A percentile compares a stretch with the other conserved stretches of the same genome.
These are phyloP conservation scores for Dothideomycetes sp. DNA, from an alignment of 2,329 filamentous ascomycete genomes.

Conservation along the genomic window DNA sequence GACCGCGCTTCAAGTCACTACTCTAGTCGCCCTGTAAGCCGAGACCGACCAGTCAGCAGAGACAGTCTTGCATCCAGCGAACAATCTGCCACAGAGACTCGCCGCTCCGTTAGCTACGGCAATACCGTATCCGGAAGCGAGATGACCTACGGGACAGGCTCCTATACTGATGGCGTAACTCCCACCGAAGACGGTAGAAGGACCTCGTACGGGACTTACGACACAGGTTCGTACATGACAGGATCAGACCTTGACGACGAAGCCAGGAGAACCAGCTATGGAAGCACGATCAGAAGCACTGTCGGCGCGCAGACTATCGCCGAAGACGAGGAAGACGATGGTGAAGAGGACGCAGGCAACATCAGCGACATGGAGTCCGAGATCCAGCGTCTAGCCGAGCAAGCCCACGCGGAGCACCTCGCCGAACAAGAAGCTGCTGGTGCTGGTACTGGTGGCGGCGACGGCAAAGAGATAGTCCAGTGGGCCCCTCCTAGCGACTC, in stretches of 20 bases:
- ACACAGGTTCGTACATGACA: constrained; percentile 38
- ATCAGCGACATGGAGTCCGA: constrained; percentile 11
- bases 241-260: constrained; percentile 30
- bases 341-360: constrained; percentile 12
- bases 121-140: constrained; percentile 10
- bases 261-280: constrained; percentile 30
- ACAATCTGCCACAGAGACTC: constrained; percentile 3
- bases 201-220: constrained; percentile 33
- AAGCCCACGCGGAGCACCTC: constrained; percentile 1
- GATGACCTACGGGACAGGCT: constrained; percentile 20
- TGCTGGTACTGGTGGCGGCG: constrained; percentile 13
- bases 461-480: constrained; percentile 10
- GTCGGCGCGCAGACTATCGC: constrained; percentile 15
- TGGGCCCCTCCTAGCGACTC: constrained; percentile 27
- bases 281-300: constrained; percentile 25
- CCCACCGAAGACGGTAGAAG: constrained; percentile 20
- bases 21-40: constrained; percentile 6
- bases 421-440: constrained; percentile 6
- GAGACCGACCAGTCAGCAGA: constrained; percentile 5
- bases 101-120: constrained; percentile 13
- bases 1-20: not conserved
- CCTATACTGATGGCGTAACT: constrained; percentile 14
- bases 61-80: constrained; percentile 7
- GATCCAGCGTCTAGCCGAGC: not conserved
- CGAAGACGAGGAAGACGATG: constrained; percentile 14